A percentile compares a stretch with the other conserved stretches of the same genome.
These are phyloP conservation scores for Hanseniaspora uvarum DNA, from an alignment of 1,139 yeast genomes.

Conservation along the genomic window DNA sequence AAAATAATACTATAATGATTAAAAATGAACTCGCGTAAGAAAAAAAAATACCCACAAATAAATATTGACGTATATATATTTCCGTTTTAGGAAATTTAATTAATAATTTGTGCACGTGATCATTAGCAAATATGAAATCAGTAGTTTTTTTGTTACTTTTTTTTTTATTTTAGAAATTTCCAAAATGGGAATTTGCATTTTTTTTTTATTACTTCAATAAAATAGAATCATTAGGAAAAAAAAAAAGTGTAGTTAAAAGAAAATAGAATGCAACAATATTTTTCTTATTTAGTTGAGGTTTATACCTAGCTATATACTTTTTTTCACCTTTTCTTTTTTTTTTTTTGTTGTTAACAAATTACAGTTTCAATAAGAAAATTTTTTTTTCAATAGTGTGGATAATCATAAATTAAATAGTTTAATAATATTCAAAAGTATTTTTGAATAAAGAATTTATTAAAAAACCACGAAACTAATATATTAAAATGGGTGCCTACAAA, in stretches of 20 bases:
- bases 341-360: too few species aligned
- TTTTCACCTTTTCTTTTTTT: too few species aligned
- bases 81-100: neutral
- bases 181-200: neutral
- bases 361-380: too few species aligned
- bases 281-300: too few species aligned
- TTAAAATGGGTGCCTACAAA: slow-evolving; percentile 97
- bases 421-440: too few species aligned
- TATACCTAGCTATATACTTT: too few species aligned
- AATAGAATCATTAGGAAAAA: too few species aligned
- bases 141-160: neutral
- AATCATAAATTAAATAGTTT: too few species aligned
- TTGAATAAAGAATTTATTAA: too few species aligned
- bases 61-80: neutral
- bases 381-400: too few species aligned
- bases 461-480: slow-evolving; percentile 16
- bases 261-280: too few species aligned
- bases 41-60: neutral
- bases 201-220: neutral
- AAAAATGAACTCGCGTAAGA: neutral
- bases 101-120: neutral
- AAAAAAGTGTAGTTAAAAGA: too few species aligned
- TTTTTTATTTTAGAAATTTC: neutral
- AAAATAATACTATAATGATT: neutral
- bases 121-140: neutral